Evolutionary conservation across 768 basidiomycete species (phyloP).

Genomic region (Leccinum boreale): DNA sequence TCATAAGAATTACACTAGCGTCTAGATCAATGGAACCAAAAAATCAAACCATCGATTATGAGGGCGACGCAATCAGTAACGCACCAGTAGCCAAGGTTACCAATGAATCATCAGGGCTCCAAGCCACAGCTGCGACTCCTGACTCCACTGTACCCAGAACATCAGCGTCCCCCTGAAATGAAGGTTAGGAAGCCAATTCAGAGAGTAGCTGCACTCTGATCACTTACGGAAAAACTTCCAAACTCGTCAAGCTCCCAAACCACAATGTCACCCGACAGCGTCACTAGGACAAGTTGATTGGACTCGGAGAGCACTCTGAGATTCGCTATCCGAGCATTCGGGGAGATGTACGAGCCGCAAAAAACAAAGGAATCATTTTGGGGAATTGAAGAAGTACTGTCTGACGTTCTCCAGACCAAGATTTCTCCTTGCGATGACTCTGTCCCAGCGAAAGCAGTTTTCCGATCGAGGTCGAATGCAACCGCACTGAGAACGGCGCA

Average conservation of each 20-base stretch:
- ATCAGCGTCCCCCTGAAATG: conserved; percentile 41
- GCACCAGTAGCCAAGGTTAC: conserved; percentile 78
- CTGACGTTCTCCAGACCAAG: conserved; percentile 50
- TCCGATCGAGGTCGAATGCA: conserved; percentile 63
- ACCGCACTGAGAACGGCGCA: conserved; percentile 42
- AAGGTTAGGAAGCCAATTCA: neutral
- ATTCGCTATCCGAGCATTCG: conserved; percentile 49
- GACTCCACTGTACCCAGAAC: conserved; percentile 85
- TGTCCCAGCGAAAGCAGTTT: conserved; percentile 54
- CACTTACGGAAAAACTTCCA: conserved; percentile 42
- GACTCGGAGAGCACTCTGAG: conserved; percentile 72
- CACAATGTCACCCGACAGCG: conserved; percentile 80
- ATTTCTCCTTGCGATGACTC: conserved; percentile 59
- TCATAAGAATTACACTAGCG: conserved; percentile 84
- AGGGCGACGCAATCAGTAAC: conserved; percentile 4
- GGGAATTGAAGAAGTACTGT: conserved; percentile 10
- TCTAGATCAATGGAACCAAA: conserved; percentile 43
- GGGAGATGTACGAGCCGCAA: conserved; percentile 21
- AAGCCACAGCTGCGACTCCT: conserved; percentile 77
- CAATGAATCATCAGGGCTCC: conserved; percentile 92
- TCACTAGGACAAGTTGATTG: conserved; percentile 62
- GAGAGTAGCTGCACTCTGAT: neutral
- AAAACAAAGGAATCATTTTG: conserved; percentile 15
- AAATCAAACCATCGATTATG: neutral
- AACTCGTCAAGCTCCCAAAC: conserved; percentile 53